phyloP scores from a whole-genome alignment of 2,329 filamentous ascomycete species.

The Beauveria sp. region DNA sequence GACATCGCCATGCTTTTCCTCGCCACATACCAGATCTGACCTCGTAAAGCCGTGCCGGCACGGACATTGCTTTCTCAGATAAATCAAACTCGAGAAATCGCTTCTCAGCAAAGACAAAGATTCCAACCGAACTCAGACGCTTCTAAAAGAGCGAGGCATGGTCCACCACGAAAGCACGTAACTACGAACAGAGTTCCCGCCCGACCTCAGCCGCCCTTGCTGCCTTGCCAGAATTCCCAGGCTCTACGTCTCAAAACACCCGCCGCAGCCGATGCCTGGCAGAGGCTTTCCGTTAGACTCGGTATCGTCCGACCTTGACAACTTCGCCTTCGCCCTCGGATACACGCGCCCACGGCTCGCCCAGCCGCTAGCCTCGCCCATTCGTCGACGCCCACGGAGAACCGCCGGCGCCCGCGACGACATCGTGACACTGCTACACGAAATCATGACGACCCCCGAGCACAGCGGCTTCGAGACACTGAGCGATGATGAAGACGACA shows the following conservation, averaged over 20 bases:
- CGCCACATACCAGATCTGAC: background rate
- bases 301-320: background rate
- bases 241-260: background rate
- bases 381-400: background rate
- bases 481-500: slow-evolving; percentile 24
- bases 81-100: background rate
- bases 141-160: background rate
- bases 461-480: background rate
- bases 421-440: background rate
- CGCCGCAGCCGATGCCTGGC: slow-evolving; percentile 2
- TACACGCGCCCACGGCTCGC: background rate
- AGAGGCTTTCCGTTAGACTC: background rate
- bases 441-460: background rate
- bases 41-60: background rate
- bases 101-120: background rate
- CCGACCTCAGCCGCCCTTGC: background rate
- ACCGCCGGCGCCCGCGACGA: background rate
- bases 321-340: background rate
- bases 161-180: background rate
- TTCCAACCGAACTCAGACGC: background rate
- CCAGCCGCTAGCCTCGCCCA: background rate
- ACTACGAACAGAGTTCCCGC: background rate
- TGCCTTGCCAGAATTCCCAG: background rate
- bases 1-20: background rate
- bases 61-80: background rate